Conservation (phyloP, 1,284 basidiomycete species). For the Tremellales sp. region DNA sequence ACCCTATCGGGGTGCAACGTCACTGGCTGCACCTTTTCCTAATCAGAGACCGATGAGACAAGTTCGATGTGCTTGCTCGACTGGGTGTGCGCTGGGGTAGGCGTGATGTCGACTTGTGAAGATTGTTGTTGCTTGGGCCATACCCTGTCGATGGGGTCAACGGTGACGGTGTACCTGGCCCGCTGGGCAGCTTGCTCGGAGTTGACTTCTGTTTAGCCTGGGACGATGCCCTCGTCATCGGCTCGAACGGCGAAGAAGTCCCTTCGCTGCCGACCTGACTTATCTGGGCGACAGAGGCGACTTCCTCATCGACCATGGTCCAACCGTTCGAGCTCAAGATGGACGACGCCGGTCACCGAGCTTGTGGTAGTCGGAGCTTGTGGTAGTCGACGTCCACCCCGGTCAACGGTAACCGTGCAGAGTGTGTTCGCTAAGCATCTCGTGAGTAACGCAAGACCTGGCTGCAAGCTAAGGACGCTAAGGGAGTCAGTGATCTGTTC, state of each 20-base stretch:
- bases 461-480: too few relatives aligned
- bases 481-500: too few relatives aligned
- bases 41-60: too few relatives aligned
- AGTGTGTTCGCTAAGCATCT: too few relatives aligned
- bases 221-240: conserved; percentile 19
- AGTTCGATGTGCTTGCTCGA: background rate
- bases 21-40: too few relatives aligned
- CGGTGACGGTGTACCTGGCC: conserved; percentile 44
- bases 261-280: conserved; percentile 9
- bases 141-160: conserved; percentile 27
- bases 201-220: conserved; percentile 16
- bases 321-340: conserved; percentile 35
- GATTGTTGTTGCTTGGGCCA: conserved; percentile 6
- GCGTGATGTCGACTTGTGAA: conserved; percentile 4
- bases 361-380: too few relatives aligned
- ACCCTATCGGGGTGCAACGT: too few relatives aligned
- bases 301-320: conserved; percentile 39
- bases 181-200: conserved; percentile 29
- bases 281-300: conserved; percentile 12
- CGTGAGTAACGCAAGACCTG: too few relatives aligned
- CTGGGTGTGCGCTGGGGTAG: conserved; percentile 2
- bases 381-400: too few relatives aligned
- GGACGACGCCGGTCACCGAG: too few relatives aligned
- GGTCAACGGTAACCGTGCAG: too few relatives aligned
- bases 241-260: conserved; percentile 21